Percentiles rank a stretch among this genome's conserved stretches.
These are phyloP conservation scores for Remersonia thermophila DNA, from an alignment of 2,329 filamentous ascomycete species.

Conservation along the genomic window DNA sequence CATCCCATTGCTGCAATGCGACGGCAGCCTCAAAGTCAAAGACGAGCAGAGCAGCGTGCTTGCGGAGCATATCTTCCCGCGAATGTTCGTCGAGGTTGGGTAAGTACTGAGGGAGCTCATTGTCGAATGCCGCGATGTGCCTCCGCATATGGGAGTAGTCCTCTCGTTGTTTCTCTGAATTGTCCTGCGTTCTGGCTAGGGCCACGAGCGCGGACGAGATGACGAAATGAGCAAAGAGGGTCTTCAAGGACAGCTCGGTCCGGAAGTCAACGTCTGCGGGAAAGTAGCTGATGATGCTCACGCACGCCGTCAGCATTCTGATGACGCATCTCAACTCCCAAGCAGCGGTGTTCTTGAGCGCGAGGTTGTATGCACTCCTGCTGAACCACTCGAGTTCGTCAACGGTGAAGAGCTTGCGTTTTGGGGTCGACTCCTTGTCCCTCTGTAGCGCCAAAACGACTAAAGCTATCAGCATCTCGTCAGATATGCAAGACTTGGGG, in stretches of 20 bases:
- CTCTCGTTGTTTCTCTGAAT: slow-evolving; percentile 39
- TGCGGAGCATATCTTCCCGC: slow-evolving; percentile 42
- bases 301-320: slow-evolving; percentile 42
- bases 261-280: slow-evolving; percentile 32
- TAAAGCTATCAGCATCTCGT: slow-evolving; percentile 20
- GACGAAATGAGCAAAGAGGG: slow-evolving; percentile 61
- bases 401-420: slow-evolving; percentile 40
- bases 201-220: slow-evolving; percentile 38
- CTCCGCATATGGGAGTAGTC: slow-evolving; percentile 49
- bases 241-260: slow-evolving; percentile 43
- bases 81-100: slow-evolving; percentile 30
- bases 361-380: slow-evolving; percentile 68
- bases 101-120: slow-evolving; percentile 27
- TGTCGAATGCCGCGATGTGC: slow-evolving; percentile 48
- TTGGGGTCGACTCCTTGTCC: slow-evolving; percentile 22
- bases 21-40: slow-evolving; percentile 71
- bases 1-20: slow-evolving; percentile 54
- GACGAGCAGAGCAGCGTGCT: slow-evolving; percentile 54
- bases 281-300: slow-evolving; percentile 39
- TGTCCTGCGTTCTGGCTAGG: slow-evolving; percentile 39
- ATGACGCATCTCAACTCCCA: slow-evolving; percentile 44
- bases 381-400: slow-evolving; percentile 75
- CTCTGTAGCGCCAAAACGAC: slow-evolving; percentile 30
- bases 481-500: too few species aligned
- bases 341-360: slow-evolving; percentile 44